phyloP scores from a whole-genome alignment of 2,329 filamentous ascomycete species.

The Aureobasidium melanogenum region DNA sequence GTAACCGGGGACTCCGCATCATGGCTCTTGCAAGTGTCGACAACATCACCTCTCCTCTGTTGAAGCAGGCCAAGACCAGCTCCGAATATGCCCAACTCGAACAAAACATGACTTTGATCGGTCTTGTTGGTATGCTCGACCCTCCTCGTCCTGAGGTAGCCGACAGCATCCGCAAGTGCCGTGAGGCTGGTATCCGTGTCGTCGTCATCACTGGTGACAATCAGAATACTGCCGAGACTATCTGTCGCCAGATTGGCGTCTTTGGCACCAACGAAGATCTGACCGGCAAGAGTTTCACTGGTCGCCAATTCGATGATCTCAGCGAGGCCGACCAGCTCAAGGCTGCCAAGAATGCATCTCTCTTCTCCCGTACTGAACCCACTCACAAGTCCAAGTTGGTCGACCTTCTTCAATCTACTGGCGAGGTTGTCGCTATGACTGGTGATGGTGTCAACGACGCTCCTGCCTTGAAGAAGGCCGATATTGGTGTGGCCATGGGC shows the following conservation, averaged over 20 bases:
- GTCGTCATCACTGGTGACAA: constrained; percentile 99
- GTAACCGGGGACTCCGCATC: constrained; percentile 84
- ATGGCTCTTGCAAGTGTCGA: constrained; percentile 86
- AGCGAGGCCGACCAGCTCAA: constrained; percentile 69
- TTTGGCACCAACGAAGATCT: constrained; percentile 77
- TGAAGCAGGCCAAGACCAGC: constrained; percentile 67
- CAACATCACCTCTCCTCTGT: constrained; percentile 59
- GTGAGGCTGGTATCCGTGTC: constrained; percentile 86
- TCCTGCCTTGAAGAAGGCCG: constrained; percentile 93
- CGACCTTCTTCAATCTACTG: constrained; percentile 84
- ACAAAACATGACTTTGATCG: constrained; percentile 88
- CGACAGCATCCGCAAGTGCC: constrained; percentile 77
- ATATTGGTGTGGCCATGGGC: constrained; percentile 98
- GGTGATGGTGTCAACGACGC: constrained; percentile 98
- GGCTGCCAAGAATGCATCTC: constrained; percentile 73
- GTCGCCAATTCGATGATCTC: constrained; percentile 85
- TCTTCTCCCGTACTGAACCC: constrained; percentile 95
- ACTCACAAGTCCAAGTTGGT: constrained; percentile 96
- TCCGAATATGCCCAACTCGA: constrained; percentile 79
- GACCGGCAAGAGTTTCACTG: constrained; percentile 86
- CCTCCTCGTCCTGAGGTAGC: constrained; percentile 89
- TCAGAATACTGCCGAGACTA: constrained; percentile 92
- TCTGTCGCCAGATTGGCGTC: constrained; percentile 93
- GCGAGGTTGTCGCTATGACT: constrained; percentile 97
- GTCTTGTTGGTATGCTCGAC: constrained; percentile 92